Evolutionary conservation across 140 eudicot species (phyloP).

Genomic region (Erigeron philadelphicus): DNA sequence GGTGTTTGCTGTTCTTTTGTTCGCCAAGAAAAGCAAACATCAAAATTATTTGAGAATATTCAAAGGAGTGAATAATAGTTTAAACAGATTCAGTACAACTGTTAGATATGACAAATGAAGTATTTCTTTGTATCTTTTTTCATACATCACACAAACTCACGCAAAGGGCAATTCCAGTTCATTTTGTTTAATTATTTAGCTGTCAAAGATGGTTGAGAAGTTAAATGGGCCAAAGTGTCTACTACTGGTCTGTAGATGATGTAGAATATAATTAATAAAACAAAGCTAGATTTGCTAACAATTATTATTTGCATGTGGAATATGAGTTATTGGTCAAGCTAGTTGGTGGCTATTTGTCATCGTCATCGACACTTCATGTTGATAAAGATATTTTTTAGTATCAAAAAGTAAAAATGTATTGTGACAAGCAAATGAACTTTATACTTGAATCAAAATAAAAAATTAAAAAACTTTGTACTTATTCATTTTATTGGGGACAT

Average conservation of each 20-base stretch:
- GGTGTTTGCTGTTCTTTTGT: conserved; percentile 21
- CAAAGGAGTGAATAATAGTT: conserved; percentile 14
- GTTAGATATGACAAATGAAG: conserved; percentile 36
- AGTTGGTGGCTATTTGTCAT: neutral
- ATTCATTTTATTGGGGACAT: too few relatives aligned
- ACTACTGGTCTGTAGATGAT: neutral
- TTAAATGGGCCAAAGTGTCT: conserved; percentile 27
- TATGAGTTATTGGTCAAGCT: conserved; percentile 8
- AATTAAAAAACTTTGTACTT: too few relatives aligned
- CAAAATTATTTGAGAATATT: conserved; percentile 26
- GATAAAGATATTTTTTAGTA: too few relatives aligned
- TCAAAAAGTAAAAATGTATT: too few relatives aligned
- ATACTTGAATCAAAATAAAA: too few relatives aligned
- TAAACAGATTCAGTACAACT: conserved; percentile 29
- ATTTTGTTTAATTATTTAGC: conserved; percentile 29
- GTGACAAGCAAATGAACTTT: too few relatives aligned
- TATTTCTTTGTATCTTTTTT: conserved; percentile 24
- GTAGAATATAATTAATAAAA: conserved; percentile 3
- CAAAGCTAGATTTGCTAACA: conserved; percentile 7
- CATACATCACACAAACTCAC: neutral
- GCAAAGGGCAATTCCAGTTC: conserved; percentile 28
- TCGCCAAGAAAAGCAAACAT: conserved; percentile 30
- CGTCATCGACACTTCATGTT: neutral
- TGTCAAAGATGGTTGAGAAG: conserved; percentile 34
- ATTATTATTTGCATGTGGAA: conserved; percentile 17